Conservation (phyloP, 2,329 filamentous ascomycete genomes). For the Talaromyces sp. region DNA sequence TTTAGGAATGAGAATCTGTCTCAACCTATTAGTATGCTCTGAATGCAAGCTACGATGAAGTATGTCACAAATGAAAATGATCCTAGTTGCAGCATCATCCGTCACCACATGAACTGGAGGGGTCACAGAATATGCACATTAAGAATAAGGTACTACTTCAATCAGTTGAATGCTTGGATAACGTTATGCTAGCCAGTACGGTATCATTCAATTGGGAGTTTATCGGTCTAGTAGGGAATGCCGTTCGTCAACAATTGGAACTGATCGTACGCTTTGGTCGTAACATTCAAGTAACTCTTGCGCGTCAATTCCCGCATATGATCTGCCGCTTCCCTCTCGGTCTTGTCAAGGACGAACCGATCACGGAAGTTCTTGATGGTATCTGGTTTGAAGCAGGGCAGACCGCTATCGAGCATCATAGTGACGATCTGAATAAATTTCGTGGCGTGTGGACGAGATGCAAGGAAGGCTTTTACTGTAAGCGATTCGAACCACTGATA, state of each 20-base stretch:
- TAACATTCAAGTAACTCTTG: constrained; percentile 86
- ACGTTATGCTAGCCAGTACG: neutral
- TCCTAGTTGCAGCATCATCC: neutral
- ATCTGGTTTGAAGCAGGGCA: constrained; percentile 97
- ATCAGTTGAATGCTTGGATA: neutral
- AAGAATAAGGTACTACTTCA: neutral
- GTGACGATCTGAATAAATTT: constrained; percentile 86
- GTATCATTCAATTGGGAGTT: neutral
- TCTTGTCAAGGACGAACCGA: constrained; percentile 87
- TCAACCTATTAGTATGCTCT: neutral
- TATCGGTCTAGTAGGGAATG: constrained; percentile 74
- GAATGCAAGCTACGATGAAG: neutral
- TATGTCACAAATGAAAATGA: neutral
- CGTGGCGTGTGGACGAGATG: constrained; percentile 77
- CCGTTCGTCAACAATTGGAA: constrained; percentile 97
- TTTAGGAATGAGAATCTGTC: neutral
- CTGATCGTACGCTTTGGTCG: constrained; percentile 93
- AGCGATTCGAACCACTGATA: constrained; percentile 97
- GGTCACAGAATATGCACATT: neutral
- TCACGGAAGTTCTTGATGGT: constrained; percentile 90
- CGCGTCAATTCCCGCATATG: constrained; percentile 86
- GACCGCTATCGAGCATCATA: constrained; percentile 90
- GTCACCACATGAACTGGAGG: neutral
- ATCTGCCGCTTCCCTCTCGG: constrained; percentile 86
- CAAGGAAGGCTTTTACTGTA: constrained; percentile 91